Conservation (phyloP, 257 asterid species). For the Lavandula angustifolia region DNA sequence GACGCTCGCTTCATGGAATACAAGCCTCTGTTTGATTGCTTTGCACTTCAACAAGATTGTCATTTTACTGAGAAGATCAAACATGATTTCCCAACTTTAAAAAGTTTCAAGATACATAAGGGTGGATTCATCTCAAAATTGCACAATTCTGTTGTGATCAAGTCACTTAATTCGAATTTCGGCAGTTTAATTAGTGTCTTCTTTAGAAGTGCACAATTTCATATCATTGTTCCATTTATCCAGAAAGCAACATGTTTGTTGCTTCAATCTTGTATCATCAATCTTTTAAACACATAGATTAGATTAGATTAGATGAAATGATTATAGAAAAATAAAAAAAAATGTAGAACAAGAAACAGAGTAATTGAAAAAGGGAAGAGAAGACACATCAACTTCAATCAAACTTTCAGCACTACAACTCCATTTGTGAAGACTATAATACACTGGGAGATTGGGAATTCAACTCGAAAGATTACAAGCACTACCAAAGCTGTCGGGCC, state of each 20-base stretch:
- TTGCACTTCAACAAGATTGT: slow-evolving; percentile 14
- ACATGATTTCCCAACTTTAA: slow-evolving; percentile 11
- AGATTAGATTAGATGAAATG: too few species aligned
- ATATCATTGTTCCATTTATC: slow-evolving; percentile 14
- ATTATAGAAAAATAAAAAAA: too few species aligned
- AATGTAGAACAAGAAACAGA: too few species aligned
- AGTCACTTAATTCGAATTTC: slow-evolving; percentile 16
- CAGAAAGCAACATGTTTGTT: slow-evolving; percentile 14
- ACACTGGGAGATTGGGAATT: slow-evolving; percentile 33
- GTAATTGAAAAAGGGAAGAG: background rate
- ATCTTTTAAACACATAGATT: too few species aligned
- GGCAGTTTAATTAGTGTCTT: slow-evolving; percentile 22
- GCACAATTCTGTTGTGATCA: slow-evolving; percentile 5
- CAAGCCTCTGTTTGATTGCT: slow-evolving; percentile 17
- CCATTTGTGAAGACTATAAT: slow-evolving; percentile 27
- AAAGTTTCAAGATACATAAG: background rate
- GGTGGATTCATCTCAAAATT: background rate
- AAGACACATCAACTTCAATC: slow-evolving; percentile 28
- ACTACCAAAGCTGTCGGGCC: slow-evolving; percentile 35
- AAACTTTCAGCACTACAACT: slow-evolving; percentile 39
- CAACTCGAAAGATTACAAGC: slow-evolving; percentile 39
- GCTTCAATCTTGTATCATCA: slow-evolving; percentile 25
- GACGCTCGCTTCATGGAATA: slow-evolving; percentile 4
- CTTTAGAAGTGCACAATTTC: slow-evolving; percentile 19
- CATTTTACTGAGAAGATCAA: slow-evolving; percentile 15